Conservation (phyloP, 1,139 yeast genomes). For the Suhomyces maxii region DNA sequence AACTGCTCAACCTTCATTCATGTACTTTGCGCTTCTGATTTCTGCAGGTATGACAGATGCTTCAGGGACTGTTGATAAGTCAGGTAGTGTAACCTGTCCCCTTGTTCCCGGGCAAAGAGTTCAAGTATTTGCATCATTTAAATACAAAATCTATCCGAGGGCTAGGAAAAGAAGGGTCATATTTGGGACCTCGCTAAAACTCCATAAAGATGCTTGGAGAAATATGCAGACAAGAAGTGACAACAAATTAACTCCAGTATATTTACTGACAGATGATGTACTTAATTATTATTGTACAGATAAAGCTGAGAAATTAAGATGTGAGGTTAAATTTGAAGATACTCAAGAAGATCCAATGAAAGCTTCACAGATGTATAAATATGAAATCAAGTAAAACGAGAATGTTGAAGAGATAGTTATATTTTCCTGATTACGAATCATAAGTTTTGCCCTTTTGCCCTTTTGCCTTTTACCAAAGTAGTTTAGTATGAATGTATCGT, state of each 20-base stretch:
- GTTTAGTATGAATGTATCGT: too few species aligned
- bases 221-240: not conserved
- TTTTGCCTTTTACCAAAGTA: too few species aligned
- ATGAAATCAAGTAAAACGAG: too few species aligned
- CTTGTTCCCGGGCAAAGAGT: conserved; percentile 18
- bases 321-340: not conserved
- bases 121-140: conserved; percentile 20
- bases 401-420: too few species aligned
- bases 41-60: not conserved
- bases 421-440: too few species aligned
- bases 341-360: not conserved
- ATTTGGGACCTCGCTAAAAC: not conserved
- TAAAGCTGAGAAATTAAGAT: conserved; percentile 11
- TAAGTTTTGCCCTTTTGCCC: too few species aligned
- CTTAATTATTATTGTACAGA: conserved; percentile 20
- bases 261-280: not conserved
- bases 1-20: not conserved
- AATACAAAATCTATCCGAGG: conserved; percentile 15
- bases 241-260: not conserved
- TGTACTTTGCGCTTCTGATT: conserved; percentile 4
- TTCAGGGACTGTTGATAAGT: conserved; percentile 11
- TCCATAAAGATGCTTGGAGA: conserved; percentile 1
- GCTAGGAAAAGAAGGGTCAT: conserved; percentile 14
- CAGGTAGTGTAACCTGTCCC: conserved; percentile 20
- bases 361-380: not conserved